Evolutionary conservation across 2,329 filamentous ascomycete genomes (phyloP).

Genomic region (Bisporella sp.): DNA sequence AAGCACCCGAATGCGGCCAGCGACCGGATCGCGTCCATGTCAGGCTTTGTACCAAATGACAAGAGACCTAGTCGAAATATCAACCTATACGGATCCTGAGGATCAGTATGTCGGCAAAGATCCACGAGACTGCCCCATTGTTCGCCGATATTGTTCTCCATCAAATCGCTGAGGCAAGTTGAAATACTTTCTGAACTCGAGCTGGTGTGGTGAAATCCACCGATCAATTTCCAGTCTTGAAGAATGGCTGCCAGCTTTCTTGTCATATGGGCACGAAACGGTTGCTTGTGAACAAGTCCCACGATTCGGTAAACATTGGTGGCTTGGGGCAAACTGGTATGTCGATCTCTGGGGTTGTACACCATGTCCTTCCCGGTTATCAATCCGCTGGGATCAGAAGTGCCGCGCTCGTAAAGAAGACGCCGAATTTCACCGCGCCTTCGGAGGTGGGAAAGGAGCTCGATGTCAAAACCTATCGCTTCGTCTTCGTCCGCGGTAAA

Average conservation of each 20-base stretch:
- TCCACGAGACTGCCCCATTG: conserved; percentile 39
- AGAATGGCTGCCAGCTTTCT: conserved; percentile 23
- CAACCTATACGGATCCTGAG: conserved; percentile 27
- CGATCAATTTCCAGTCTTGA: conserved; percentile 28
- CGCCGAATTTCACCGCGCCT: conserved; percentile 9
- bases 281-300: conserved; percentile 18
- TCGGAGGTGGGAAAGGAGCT: conserved; percentile 7
- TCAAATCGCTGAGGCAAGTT: conserved; percentile 31
- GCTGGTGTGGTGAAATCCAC: conserved; percentile 27
- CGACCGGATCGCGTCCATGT: conserved; percentile 35
- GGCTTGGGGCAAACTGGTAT: neutral
- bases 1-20: conserved; percentile 39
- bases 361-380: neutral
- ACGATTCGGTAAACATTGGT: conserved; percentile 20
- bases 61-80: conserved; percentile 41
- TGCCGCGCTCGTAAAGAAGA: conserved; percentile 3
- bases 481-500: conserved; percentile 8
- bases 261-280: conserved; percentile 17
- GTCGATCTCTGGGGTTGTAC: conserved; percentile 13
- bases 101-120: conserved; percentile 24
- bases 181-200: conserved; percentile 17
- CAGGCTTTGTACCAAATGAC: conserved; percentile 31
- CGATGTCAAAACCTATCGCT: neutral
- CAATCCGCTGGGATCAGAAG: neutral
- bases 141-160: conserved; percentile 29